These are phyloP conservation scores for Fonsecaea multimorphosa DNA, from an alignment of 2,329 filamentous ascomycete species.

Conservation along the genomic window DNA sequence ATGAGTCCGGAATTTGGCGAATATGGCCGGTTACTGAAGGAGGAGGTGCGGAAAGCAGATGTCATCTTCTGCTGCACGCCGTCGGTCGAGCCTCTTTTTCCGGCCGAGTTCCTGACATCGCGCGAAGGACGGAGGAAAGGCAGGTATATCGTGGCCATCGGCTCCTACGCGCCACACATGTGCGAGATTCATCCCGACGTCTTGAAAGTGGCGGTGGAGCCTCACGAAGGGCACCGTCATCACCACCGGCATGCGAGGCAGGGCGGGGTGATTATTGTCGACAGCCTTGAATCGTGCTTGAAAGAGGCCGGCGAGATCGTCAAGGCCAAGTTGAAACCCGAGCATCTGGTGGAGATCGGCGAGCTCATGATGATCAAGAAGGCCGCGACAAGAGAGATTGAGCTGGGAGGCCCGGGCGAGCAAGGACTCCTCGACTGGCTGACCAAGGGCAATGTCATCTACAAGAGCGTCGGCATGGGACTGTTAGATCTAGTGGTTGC, in stretches of 20 bases:
- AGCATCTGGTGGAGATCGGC: conserved; percentile 84
- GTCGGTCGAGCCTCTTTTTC: conserved; percentile 75
- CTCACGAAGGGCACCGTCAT: conserved; percentile 44
- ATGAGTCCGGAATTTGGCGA: conserved; percentile 75
- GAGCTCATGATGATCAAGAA: conserved; percentile 73
- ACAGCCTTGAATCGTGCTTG: conserved; percentile 77
- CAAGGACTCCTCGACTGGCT: conserved; percentile 63
- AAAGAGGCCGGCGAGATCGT: conserved; percentile 88
- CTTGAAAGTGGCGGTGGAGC: conserved; percentile 66
- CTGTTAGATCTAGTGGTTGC: conserved; percentile 73
- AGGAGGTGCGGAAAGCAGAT: conserved; percentile 72
- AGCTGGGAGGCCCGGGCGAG: conserved; percentile 47
- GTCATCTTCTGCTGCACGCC: conserved; percentile 91
- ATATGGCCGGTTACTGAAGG: conserved; percentile 69
- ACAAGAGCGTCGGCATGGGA: conserved; percentile 71
- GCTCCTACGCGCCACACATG: conserved; percentile 72
- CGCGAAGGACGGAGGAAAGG: conserved; percentile 53
- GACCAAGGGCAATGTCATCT: conserved; percentile 68
- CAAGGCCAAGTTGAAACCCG: conserved; percentile 72
- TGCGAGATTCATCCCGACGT: conserved; percentile 80
- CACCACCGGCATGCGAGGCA: conserved; percentile 61
- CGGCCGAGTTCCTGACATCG: conserved; percentile 72
- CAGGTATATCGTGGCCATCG: conserved; percentile 52
- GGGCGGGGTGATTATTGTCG: conserved; percentile 66
- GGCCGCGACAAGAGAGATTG: conserved; percentile 50